Percentiles rank a stretch among this genome's conserved stretches.
Conservation (phyloP, 2,329 filamentous ascomycete genomes). For the Incumbomyces delicatus region DNA sequence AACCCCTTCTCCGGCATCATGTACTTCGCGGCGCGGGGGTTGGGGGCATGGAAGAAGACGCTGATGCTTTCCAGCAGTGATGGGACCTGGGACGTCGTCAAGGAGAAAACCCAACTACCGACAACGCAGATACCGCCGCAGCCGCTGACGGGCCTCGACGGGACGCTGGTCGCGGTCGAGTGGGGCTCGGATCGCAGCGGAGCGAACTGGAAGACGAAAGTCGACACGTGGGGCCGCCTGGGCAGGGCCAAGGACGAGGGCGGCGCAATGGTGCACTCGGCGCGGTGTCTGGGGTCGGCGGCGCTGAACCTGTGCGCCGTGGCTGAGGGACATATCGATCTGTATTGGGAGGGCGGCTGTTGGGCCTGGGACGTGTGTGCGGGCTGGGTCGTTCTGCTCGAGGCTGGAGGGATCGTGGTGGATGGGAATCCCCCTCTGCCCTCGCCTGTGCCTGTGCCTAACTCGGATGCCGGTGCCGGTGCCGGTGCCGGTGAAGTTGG, state of each 20-base stretch:
- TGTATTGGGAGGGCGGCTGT: constrained; percentile 58
- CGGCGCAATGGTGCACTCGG: constrained; percentile 53
- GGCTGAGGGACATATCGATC: constrained; percentile 46
- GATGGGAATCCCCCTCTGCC: constrained; percentile 46
- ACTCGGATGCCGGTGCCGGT: no score
- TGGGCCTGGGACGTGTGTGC: constrained; percentile 60
- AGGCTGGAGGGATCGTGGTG: constrained; percentile 51
- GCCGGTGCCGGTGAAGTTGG: no score
- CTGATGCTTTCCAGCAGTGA: constrained; percentile 21
- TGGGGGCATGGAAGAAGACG: constrained; percentile 40
- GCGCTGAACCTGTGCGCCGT: constrained; percentile 53
- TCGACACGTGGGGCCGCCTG: constrained; percentile 42
- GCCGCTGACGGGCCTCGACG: constrained; percentile 40
- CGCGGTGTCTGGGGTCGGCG: constrained; percentile 48
- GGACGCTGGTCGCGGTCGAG: constrained; percentile 48
- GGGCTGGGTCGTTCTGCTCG: constrained; percentile 51
- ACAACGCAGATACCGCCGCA: neutral
- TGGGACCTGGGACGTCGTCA: constrained; percentile 1
- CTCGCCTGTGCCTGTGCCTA: no score
- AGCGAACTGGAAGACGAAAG: constrained; percentile 48
- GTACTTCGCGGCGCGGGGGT: constrained; percentile 46
- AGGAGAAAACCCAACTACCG: constrained; percentile 26
- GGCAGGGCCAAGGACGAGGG: constrained; percentile 42
- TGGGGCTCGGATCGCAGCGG: constrained; percentile 52
- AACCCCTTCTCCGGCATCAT: constrained; percentile 50